A percentile compares a stretch with the other conserved stretches of the same genome.
Conservation (phyloP, 257 asterid genomes). For the Marsdenia floribunda region DNA sequence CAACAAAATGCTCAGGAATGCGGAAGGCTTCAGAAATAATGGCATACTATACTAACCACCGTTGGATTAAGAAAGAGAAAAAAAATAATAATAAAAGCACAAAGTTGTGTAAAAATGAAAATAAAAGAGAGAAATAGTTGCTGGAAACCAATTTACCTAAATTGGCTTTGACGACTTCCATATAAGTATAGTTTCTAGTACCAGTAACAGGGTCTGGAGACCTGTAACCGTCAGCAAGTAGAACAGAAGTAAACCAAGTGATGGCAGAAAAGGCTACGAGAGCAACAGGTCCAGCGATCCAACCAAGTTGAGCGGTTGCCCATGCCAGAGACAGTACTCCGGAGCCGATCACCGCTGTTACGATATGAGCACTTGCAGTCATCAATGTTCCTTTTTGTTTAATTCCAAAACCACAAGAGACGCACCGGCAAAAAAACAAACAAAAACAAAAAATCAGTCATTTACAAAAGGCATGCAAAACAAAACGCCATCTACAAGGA, state of each 20-base stretch:
- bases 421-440: too few relatives aligned
- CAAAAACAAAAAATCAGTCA: background rate
- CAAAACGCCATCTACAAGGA: background rate
- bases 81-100: background rate
- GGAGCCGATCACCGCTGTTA: slow-evolving; percentile 73
- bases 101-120: background rate
- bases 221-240: slow-evolving; percentile 59
- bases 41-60: background rate
- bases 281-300: slow-evolving; percentile 63
- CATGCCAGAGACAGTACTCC: slow-evolving; percentile 78
- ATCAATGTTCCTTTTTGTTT: slow-evolving; percentile 34
- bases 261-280: slow-evolving; percentile 42
- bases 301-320: slow-evolving; percentile 72
- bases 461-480: background rate
- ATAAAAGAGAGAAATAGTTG: background rate
- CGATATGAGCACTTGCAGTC: slow-evolving; percentile 60
- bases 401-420: background rate
- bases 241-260: slow-evolving; percentile 51
- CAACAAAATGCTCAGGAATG: too few relatives aligned
- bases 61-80: background rate
- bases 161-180: slow-evolving; percentile 43
- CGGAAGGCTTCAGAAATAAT: too few relatives aligned
- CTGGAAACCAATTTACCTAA: slow-evolving; percentile 28
- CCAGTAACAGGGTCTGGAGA: slow-evolving; percentile 30
- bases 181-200: slow-evolving; percentile 44